Percentiles rank a stretch among this genome's conserved stretches.
These are phyloP conservation scores for Neurospora sp. DNA, from an alignment of 495 filamentous ascomycete genomes.

Conservation along the genomic window DNA sequence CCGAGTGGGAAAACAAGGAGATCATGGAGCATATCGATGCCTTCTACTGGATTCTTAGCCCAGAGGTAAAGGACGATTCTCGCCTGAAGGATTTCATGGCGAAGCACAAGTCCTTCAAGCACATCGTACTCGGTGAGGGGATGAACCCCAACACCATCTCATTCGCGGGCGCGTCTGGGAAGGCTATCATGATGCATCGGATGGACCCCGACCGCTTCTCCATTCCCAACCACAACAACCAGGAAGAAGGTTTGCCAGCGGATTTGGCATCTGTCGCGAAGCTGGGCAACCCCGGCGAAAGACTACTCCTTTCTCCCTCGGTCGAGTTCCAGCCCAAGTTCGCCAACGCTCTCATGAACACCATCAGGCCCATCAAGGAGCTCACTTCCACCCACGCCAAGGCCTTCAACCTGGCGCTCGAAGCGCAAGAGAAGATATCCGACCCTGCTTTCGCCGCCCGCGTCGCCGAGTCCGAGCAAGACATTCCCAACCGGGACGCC, in stretches of 20 bases:
- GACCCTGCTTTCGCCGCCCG: slow-evolving; percentile 28
- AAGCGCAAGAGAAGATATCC: slow-evolving; percentile 32
- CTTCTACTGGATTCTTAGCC: slow-evolving; percentile 74
- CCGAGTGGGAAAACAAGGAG: slow-evolving; percentile 60
- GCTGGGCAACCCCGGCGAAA: slow-evolving; percentile 26
- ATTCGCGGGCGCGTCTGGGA: slow-evolving; percentile 50
- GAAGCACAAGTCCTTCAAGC: slow-evolving; percentile 47
- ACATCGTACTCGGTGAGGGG: slow-evolving; percentile 65
- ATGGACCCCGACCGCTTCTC: slow-evolving; percentile 62
- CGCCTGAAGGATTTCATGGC: slow-evolving; percentile 59
- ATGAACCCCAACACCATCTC: slow-evolving; percentile 62
- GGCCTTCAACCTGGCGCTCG: slow-evolving; percentile 40
- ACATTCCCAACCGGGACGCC: slow-evolving; percentile 57
- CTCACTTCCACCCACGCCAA: slow-evolving; percentile 25
- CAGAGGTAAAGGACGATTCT: slow-evolving; percentile 50
- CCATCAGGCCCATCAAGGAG: slow-evolving; percentile 28
- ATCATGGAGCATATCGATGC: slow-evolving; percentile 57
- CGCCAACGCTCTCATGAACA: slow-evolving; percentile 44
- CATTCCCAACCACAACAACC: slow-evolving; percentile 49
- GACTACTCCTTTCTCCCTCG: slow-evolving; percentile 55
- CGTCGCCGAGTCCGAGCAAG: slow-evolving; percentile 34
- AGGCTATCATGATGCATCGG: slow-evolving; percentile 54
- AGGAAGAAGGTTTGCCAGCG: slow-evolving; percentile 8
- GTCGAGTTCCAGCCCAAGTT: slow-evolving; percentile 42
- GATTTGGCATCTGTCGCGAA: slow-evolving; percentile 10